Percentiles rank a stretch among this genome's conserved stretches.
Evolutionary conservation across 2,329 filamentous ascomycete genomes (phyloP).

Genomic region (Malbranchea cinnamomea): DNA sequence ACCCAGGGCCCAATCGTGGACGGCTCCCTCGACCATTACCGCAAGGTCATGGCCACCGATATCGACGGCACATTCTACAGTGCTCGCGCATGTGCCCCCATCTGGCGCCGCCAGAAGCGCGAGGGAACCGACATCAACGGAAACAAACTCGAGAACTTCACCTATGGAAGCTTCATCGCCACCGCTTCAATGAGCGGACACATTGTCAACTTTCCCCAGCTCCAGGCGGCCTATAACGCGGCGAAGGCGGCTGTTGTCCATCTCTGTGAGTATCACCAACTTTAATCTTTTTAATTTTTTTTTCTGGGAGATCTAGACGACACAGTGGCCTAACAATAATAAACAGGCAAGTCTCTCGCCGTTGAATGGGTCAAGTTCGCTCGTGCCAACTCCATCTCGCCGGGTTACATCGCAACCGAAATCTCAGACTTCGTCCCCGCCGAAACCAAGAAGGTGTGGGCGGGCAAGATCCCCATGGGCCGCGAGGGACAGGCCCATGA

Average conservation of each 20-base stretch:
- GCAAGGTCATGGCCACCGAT: slow-evolving; percentile 54
- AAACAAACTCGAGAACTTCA: slow-evolving; percentile 44
- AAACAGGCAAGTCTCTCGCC: slow-evolving; percentile 50
- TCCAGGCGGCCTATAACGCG: slow-evolving; percentile 59
- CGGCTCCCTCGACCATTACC: slow-evolving; percentile 48
- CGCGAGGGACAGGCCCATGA: slow-evolving; percentile 58
- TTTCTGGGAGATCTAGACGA: too few relatives aligned
- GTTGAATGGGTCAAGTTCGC: slow-evolving; percentile 67
- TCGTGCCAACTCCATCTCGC: slow-evolving; percentile 55
- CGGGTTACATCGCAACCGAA: slow-evolving; percentile 62
- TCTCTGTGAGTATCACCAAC: slow-evolving; percentile 22
- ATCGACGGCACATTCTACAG: slow-evolving; percentile 67
- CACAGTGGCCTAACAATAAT: background rate
- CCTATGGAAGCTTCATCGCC: slow-evolving; percentile 56
- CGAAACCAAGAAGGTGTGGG: slow-evolving; percentile 59
- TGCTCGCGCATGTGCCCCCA: slow-evolving; percentile 51
- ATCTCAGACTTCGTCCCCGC: slow-evolving; percentile 49
- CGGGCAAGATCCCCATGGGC: slow-evolving; percentile 67
- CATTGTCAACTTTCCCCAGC: slow-evolving; percentile 62
- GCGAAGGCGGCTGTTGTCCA: slow-evolving; percentile 49
- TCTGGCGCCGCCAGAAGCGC: slow-evolving; percentile 56
- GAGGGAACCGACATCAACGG: slow-evolving; percentile 50
- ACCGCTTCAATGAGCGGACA: slow-evolving; percentile 68
- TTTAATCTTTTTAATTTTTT: background rate
- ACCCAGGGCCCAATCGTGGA: slow-evolving; percentile 53